Base-by-base conservation (phyloP, 2,329 filamentous ascomycete genomes). In the Paecilomyces formosus region DNA sequence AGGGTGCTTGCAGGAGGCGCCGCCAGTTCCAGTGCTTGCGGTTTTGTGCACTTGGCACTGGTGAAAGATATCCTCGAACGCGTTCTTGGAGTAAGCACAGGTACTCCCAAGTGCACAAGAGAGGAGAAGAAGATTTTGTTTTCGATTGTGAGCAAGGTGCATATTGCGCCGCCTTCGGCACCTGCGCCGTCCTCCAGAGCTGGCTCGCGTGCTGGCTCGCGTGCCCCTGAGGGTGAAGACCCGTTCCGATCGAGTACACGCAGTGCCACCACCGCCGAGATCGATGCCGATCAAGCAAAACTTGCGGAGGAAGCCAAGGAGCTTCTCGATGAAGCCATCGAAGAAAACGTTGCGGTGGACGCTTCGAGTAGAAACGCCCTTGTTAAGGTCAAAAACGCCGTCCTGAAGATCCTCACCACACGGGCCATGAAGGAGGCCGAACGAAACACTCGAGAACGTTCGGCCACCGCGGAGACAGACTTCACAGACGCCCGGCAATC, bases 71-170 rank as follows among this genome's bases (percentile, higher is more conserved):
- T 96, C 13, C 74, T 97, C 3, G 89, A 93, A 63, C 86, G 87
- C 59, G 77, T 95, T 1, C 80, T 87, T 22, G 84, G 84, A 13
- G 65, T 76, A 45, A 75, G 66, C 54, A 57, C 62, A 6, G 69
- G 67, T 1, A 61, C 65, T 13, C 72, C 70, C 58, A 72, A 71
- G 11, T 73, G 72, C 58, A 69, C 70, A 6, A 70, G 89, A 71
- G 92, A 96, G 63, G 92, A 97, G 74, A 90, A 89, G 76, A 97
- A 95, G 72, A 82, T 88, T 1, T 78, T 94, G 9, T 85, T 90
- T 28, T 83, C 86, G 0, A 83, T 97, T 54, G 82, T 97, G 1
- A 86, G 86, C 63, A 97, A 97, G 74, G 79, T 97, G 1, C 86
- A 92, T 69, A 82, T 97, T 54, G 86, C 88, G 1, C 82, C 90